Percentiles rank a stretch among this genome's conserved stretches.
Evolutionary conservation across 257 asterid genomes (phyloP).

Genomic region (Ligustrum vulgare): DNA sequence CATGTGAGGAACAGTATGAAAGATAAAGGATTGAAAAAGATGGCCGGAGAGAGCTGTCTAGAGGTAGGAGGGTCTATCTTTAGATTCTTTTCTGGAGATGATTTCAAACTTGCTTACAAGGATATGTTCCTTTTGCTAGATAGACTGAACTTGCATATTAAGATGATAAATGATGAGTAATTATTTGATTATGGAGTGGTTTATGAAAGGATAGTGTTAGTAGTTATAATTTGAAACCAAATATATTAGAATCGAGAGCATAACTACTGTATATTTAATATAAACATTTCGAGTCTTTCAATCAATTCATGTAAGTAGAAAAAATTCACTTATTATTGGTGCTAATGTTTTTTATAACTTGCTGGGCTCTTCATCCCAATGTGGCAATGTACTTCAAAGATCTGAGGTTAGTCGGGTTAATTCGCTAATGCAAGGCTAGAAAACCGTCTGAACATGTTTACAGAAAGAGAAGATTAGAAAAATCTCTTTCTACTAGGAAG

Average conservation of each 20-base stretch:
- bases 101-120: conserved; percentile 27
- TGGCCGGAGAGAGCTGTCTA: conserved; percentile 66
- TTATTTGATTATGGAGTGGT: not conserved
- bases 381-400: not conserved
- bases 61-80: conserved; percentile 51
- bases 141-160: conserved; percentile 46
- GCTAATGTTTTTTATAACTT: not conserved
- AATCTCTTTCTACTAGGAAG: not conserved
- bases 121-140: conserved; percentile 41
- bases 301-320: too few species aligned
- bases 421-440: not conserved
- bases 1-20: conserved; percentile 51
- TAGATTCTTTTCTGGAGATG: conserved; percentile 50
- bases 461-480: too few species aligned
- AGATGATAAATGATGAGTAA: conserved; percentile 25
- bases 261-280: not conserved
- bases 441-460: too few species aligned
- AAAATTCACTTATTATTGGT: too few species aligned
- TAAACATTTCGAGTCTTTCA: not conserved
- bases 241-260: not conserved
- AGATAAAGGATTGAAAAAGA: conserved; percentile 52
- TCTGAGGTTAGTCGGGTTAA: too few species aligned
- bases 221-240: not conserved
- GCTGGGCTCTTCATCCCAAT: not conserved
- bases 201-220: not conserved